These are phyloP conservation scores for Avicennia marina DNA, from an alignment of 257 asterid species.

Conservation along the genomic window DNA sequence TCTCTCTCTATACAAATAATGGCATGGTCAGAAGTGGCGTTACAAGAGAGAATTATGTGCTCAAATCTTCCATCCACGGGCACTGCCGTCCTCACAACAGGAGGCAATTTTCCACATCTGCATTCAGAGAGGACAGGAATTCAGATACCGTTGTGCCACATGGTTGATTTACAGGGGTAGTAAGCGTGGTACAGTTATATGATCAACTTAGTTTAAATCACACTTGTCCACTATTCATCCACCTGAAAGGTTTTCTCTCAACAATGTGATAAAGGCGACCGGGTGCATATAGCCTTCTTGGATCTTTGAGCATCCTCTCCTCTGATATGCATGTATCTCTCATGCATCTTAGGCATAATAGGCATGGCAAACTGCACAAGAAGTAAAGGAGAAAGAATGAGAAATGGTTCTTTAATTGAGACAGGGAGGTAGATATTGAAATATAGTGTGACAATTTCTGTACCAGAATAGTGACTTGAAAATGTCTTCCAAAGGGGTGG, in stretches of 20 bases:
- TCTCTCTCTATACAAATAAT: constrained; percentile 79
- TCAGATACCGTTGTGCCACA: not conserved
- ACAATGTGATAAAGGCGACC: constrained; percentile 92
- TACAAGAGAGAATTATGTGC: constrained; percentile 85
- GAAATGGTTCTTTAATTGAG: constrained; percentile 1
- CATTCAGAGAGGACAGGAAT: not conserved
- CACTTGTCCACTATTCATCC: not conserved
- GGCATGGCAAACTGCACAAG: constrained; percentile 70
- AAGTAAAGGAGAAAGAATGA: not conserved
- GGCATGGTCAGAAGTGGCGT: constrained; percentile 91
- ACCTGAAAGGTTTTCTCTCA: constrained; percentile 85
- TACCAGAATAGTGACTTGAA: constrained; percentile 90
- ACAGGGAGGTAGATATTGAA: constrained; percentile 3
- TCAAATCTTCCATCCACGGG: constrained; percentile 95
- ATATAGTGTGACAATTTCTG: constrained; percentile 3
- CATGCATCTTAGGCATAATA: constrained; percentile 76
- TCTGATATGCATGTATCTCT: constrained; percentile 79
- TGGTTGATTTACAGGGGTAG: constrained; percentile 5
- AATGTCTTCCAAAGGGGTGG: constrained; percentile 92
- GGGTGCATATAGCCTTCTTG: constrained; percentile 78
- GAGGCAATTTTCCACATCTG: constrained; percentile 75
- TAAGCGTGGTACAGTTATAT: no score
- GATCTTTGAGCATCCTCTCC: constrained; percentile 78
- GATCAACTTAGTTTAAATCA: not conserved
- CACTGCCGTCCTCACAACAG: constrained; percentile 77